Base-by-base conservation (phyloP, 2,329 filamentous ascomycete genomes). In the Lecanoromycetidae sp. region DNA sequence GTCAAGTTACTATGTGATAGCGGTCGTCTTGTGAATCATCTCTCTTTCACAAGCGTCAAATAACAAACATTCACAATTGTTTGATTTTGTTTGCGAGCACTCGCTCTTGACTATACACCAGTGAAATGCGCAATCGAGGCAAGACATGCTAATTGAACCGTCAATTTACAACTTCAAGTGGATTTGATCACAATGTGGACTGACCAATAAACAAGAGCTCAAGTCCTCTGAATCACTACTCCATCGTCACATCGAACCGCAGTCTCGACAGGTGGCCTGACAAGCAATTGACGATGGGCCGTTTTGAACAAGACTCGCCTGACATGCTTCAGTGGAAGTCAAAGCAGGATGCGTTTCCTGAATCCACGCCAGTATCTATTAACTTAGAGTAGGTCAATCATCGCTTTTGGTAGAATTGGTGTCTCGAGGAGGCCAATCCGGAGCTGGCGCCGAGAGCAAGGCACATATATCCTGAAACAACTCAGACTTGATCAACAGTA, bases 351-450 rank as follows among this genome's bases (percentile, higher is more conserved):
- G 2, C 12, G 5, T 5, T 38, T 8, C 6, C 15, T n/a, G 22
- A 2, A 17, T 43, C 17, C 20, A 33, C 1, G n/a, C 23, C 40
- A 1, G 6, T 15, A 2, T 22, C 1, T 25, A 10, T n/a, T 15
- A 25, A 6, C 5, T 23, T 5, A 25, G 15, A 1, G 12, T 13
- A n/a, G n/a, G n/a, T 29, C n/a, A 37, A 10, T 7, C 22, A 9
- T n/a, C 17, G 10, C 6, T n/a, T 19, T 20, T 22, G 12, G 42
- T 25, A 8, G 32, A n/a, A 6, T 27, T 19, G 12, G 15, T 32
- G 8, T 27, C 22, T n/a, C 30, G 45, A n/a, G 50, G 45, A 22
- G 51, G 50, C 53, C 51, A 55, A 1, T 55, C 51, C 3, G 53
- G 51, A 5, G 51, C 51, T 3, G 53, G 49, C 3, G 46, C 53